Evolutionary conservation across 305 asterid genomes (phyloP).

Genomic region (Withania somnifera): DNA sequence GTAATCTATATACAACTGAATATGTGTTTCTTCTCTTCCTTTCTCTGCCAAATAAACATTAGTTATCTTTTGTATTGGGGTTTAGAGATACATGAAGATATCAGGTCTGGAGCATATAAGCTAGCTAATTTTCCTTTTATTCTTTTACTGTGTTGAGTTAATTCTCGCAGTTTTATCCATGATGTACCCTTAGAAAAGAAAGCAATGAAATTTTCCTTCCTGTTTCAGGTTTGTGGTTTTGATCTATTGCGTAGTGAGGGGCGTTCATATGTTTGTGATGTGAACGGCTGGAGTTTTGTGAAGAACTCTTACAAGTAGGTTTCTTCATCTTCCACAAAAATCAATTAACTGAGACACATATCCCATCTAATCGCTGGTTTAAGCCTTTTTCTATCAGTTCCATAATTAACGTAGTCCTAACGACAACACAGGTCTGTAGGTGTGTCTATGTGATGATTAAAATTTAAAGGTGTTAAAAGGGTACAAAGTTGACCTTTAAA

Average conservation of each 20-base stretch:
- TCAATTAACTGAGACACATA: not conserved
- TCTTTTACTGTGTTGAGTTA: not conserved
- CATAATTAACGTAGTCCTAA: not conserved
- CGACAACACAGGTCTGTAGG: not conserved
- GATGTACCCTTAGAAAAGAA: not conserved
- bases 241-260: conserved; percentile 86
- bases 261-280: conserved; percentile 88
- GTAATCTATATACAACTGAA: not conserved
- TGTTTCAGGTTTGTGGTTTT: conserved; percentile 78
- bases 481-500: not conserved
- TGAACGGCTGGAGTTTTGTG: conserved; percentile 90
- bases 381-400: not conserved
- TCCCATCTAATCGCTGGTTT: not conserved
- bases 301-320: conserved; percentile 73
- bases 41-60: not conserved
- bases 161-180: not conserved
- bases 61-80: not conserved
- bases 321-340: not conserved
- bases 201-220: not conserved
- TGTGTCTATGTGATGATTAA: not conserved
- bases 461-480: not conserved
- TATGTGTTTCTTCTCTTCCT: not conserved
- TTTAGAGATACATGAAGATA: not conserved
- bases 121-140: not conserved
- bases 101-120: not conserved